Evolutionary conservation across 257 asterid genomes (phyloP).

Genomic region (Primulina huaijiensis): DNA sequence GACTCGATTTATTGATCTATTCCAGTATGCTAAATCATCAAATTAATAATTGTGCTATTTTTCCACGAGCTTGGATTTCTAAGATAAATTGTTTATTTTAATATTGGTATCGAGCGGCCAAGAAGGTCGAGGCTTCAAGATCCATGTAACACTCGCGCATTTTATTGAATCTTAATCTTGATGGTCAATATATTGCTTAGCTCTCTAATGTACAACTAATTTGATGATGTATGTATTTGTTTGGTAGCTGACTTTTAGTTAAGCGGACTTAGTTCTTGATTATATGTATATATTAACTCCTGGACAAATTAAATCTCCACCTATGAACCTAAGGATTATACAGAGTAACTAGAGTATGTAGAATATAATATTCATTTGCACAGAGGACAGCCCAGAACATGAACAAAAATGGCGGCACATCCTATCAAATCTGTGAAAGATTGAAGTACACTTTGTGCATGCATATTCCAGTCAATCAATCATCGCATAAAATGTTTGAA

Average conservation of each 20-base stretch:
- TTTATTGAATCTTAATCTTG: too few species aligned
- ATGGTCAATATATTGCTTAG: too few species aligned
- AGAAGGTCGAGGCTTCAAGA: too few species aligned
- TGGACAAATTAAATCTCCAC: slow-evolving; percentile 30
- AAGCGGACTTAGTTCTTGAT: neutral
- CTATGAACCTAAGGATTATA: slow-evolving; percentile 14
- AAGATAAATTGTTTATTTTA: too few species aligned
- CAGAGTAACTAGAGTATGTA: neutral
- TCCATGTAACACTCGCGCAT: too few species aligned
- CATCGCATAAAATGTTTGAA: slow-evolving; percentile 42
- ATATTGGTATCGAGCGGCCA: too few species aligned
- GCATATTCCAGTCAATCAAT: slow-evolving; percentile 53
- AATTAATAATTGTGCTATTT: too few species aligned
- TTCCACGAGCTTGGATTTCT: neutral
- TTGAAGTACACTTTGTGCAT: slow-evolving; percentile 36
- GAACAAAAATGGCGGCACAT: slow-evolving; percentile 74
- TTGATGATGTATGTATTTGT: too few species aligned
- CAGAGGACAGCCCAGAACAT: slow-evolving; percentile 18
- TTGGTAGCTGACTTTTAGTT: too few species aligned
- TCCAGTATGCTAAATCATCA: too few species aligned
- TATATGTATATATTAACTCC: slow-evolving; percentile 26
- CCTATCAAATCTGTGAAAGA: slow-evolving; percentile 48
- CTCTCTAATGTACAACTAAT: too few species aligned
- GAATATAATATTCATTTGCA: slow-evolving; percentile 4
- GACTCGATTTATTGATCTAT: neutral